These are phyloP conservation scores for Pelargonium myrrhifolium DNA, from an alignment of 441 rosid species.

Conservation along the genomic window DNA sequence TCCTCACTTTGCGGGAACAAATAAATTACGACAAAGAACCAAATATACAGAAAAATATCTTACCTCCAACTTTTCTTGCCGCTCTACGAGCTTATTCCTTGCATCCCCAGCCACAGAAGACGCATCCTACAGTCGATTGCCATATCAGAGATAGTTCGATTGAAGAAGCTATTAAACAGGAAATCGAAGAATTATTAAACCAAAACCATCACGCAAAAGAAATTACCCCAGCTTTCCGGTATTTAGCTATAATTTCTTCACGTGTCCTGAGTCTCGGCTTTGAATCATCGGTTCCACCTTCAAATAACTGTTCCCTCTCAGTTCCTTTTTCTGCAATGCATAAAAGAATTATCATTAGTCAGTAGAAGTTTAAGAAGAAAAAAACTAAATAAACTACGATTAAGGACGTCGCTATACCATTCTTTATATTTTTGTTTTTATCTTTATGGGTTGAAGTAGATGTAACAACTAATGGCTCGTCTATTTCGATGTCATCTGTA, in stretches of 20 bases:
- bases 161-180: constrained; percentile 1
- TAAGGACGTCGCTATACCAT: constrained; percentile 26
- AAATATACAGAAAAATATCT: background rate
- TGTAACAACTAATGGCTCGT: constrained; percentile 29
- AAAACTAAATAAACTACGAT: background rate
- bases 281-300: constrained; percentile 34
- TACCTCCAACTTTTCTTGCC: constrained; percentile 66
- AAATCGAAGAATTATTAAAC: constrained; percentile 5
- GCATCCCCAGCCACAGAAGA: constrained; percentile 52
- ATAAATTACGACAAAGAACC: background rate
- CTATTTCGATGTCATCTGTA: constrained; percentile 55
- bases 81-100: constrained; percentile 49
- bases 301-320: constrained; percentile 44
- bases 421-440: constrained; percentile 24
- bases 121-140: constrained; percentile 39
- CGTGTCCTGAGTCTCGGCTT: constrained; percentile 49
- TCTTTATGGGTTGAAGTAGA: constrained; percentile 31
- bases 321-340: constrained; percentile 33
- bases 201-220: background rate
- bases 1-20: background rate
- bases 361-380: background rate
- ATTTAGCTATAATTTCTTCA: constrained; percentile 51
- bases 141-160: constrained; percentile 8
- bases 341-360: constrained; percentile 9
- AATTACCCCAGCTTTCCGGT: constrained; percentile 46